Evolutionary conservation across 2,329 filamentous ascomycete species (phyloP).

Genomic region (Penicillium sp.): DNA sequence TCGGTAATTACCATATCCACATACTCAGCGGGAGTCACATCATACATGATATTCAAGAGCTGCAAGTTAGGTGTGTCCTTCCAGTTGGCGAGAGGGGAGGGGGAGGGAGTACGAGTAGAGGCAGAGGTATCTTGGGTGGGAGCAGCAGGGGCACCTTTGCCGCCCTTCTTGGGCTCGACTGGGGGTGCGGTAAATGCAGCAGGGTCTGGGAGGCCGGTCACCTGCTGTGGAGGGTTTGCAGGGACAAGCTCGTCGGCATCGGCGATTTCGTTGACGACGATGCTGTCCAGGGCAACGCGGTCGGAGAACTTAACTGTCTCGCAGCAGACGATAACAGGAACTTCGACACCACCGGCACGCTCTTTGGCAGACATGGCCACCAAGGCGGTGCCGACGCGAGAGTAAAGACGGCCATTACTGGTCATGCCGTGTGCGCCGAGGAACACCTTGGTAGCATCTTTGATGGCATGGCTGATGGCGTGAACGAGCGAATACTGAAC

Average conservation of each 20-base stretch:
- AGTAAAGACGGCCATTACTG: slow-evolving; percentile 89
- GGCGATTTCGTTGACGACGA: slow-evolving; percentile 92
- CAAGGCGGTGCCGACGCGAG: slow-evolving; percentile 81
- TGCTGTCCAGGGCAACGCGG: slow-evolving; percentile 85
- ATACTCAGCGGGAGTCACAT: slow-evolving; percentile 85
- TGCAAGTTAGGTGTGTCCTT: slow-evolving; percentile 63
- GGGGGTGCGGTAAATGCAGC: slow-evolving; percentile 25
- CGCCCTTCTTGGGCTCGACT: slow-evolving; percentile 36
- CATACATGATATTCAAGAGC: slow-evolving; percentile 79
- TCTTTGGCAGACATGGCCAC: slow-evolving; percentile 82
- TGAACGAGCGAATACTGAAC: slow-evolving; percentile 83
- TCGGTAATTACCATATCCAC: slow-evolving; percentile 91
- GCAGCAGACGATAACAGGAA: slow-evolving; percentile 86
- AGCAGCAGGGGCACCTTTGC: slow-evolving; percentile 30
- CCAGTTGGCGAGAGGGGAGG: slow-evolving; percentile 56
- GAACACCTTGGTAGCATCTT: slow-evolving; percentile 73
- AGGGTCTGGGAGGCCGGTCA: slow-evolving; percentile 37
- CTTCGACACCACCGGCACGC: slow-evolving; percentile 58
- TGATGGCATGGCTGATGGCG: slow-evolving; percentile 74
- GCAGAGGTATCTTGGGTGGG: slow-evolving; percentile 27
- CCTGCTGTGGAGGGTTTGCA: slow-evolving; percentile 33
- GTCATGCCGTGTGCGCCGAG: slow-evolving; percentile 94
- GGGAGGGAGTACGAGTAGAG: slow-evolving; percentile 27
- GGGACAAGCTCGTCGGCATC: slow-evolving; percentile 68
- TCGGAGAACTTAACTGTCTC: slow-evolving; percentile 96